Evolutionary conservation across 2,329 filamentous ascomycete genomes (phyloP).

Genomic region (Alternaria hordeiaustralica): DNA sequence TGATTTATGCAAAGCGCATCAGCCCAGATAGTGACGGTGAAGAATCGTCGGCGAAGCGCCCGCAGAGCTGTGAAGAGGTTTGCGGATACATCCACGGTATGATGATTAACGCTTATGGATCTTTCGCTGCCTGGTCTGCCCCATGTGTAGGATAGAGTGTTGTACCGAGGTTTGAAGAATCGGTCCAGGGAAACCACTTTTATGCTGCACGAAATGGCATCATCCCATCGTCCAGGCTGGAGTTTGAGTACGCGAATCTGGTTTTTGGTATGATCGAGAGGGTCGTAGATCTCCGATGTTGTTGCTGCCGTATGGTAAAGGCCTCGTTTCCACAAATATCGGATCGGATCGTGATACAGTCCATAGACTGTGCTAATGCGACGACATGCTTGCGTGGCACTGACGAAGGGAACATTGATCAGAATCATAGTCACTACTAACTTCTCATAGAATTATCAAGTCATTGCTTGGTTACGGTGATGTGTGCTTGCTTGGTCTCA

Average conservation of each 20-base stretch:
- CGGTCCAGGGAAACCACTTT: background rate
- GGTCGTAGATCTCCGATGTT: too few species aligned
- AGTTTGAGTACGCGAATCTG: too few species aligned
- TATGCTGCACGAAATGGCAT: background rate
- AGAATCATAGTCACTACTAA: background rate
- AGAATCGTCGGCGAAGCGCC: background rate
- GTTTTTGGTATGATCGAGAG: too few species aligned
- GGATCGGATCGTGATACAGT: too few species aligned
- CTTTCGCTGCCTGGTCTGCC: background rate
- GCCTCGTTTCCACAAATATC: too few species aligned
- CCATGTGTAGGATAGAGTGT: too few species aligned
- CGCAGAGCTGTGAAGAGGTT: background rate
- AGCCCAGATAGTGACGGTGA: background rate
- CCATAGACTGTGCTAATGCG: too few species aligned
- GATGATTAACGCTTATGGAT: background rate
- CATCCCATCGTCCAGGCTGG: background rate
- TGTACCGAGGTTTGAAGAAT: too few species aligned
- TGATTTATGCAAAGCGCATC: background rate
- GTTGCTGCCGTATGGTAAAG: too few species aligned
- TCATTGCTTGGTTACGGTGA: background rate
- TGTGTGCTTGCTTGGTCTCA: background rate
- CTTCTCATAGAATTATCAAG: too few species aligned
- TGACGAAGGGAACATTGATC: background rate
- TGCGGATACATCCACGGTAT: background rate
- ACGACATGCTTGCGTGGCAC: too few species aligned